Evolutionary conservation across 768 basidiomycete species (phyloP).

Genomic region (Lepiota subincarnata): DNA sequence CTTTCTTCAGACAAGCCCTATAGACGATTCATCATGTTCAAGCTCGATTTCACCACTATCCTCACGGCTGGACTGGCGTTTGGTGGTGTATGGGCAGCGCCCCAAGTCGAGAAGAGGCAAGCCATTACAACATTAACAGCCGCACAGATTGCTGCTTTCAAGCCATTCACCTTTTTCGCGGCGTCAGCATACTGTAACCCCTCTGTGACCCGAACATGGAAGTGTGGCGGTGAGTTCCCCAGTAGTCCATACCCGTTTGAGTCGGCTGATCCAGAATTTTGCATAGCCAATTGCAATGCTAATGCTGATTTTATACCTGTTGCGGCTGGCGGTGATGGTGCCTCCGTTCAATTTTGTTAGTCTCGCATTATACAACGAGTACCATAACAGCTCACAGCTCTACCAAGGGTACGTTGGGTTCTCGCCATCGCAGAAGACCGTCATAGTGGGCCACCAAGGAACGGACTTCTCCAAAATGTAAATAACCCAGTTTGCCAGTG

Average conservation of each 20-base stretch:
- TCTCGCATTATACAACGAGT: slow-evolving; percentile 28
- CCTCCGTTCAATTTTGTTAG: slow-evolving; percentile 33
- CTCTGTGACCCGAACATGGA: slow-evolving; percentile 41
- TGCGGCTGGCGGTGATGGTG: slow-evolving; percentile 41
- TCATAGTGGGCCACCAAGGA: slow-evolving; percentile 27
- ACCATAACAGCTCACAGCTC: slow-evolving; percentile 11
- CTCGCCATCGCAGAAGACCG: slow-evolving; percentile 8
- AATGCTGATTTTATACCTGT: slow-evolving; percentile 39
- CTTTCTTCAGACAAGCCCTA: neutral
- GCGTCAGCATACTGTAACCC: slow-evolving; percentile 45
- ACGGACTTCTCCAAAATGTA: slow-evolving; percentile 16
- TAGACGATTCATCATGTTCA: neutral
- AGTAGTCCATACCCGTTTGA: neutral
- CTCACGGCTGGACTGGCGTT: slow-evolving; percentile 17
- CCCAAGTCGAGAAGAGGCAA: slow-evolving; percentile 20
- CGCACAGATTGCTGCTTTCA: slow-evolving; percentile 37
- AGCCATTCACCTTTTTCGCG: slow-evolving; percentile 45
- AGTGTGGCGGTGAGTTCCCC: slow-evolving; percentile 35
- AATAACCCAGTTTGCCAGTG: neutral
- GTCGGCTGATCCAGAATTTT: neutral
- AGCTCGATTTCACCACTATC: slow-evolving; percentile 12
- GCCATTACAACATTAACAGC: slow-evolving; percentile 32
- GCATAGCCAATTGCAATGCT: slow-evolving; percentile 34
- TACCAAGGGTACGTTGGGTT: neutral
- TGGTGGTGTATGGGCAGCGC: slow-evolving; percentile 19